Base-by-base conservation (phyloP, 176 grass and related monocot genomes). In the Tillandsia fasciculata region DNA sequence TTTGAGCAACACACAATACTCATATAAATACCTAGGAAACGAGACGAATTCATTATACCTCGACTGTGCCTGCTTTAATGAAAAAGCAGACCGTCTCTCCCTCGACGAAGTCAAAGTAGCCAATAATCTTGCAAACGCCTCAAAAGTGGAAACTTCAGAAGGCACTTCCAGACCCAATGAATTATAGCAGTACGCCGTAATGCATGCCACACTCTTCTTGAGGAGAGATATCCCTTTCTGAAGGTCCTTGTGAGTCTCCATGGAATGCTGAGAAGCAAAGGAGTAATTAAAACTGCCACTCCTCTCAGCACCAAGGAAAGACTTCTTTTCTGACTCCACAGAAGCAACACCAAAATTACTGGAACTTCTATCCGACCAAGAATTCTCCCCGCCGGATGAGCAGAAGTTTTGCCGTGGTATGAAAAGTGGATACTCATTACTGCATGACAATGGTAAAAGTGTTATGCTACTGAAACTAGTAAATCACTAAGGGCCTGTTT, bases 81-180 rank as follows among this genome's bases (percentile, higher is more conserved):
- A 84, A 70, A 82, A 53, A 59, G 83, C 84, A 64, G 84, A 76
- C 57, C 87, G 79, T 67, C 92, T 76, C 71, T 84, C 84, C 69
- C 82, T 99, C n/a, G 80, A 90, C 63, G 89, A 93, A 9, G 89
- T 87, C 72, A 99, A 53, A 79, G 77, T 83, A 50, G 75, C 82
- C 66, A 99, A 75, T 77, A 99, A 80, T 70, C 83, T 93, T 23
- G 83, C 72, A 83, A 99, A 85, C 52, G 94, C 81, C 50, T 93
- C 94, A 56, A 99, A 99, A 64, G 90, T 99, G 67, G 90, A 99
- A 88, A 86, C 84, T 80, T 88, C 80, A n/a, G 82, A 74, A 76
- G 94, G 87, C 50, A 99, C 84, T 76, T 93, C 82, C 74, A 99
- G 79, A 66, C 84, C 82, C 74, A 99, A 83, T 11, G 84, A 88